Evolutionary conservation across 1,284 basidiomycete species (phyloP).

Genomic region (Naganishia albida): DNA sequence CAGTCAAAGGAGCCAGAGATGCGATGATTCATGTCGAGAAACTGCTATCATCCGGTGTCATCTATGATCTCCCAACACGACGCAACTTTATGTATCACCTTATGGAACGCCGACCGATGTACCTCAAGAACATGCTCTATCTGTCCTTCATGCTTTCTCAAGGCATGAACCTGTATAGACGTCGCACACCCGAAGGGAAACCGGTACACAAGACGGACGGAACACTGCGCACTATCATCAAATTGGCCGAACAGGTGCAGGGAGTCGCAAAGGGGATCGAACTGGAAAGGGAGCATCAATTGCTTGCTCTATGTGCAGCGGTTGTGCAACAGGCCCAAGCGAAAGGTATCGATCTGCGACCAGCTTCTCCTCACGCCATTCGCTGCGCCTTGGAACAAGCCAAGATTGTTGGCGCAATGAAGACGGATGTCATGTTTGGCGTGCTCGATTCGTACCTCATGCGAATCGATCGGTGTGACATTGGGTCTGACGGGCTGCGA

Average conservation of each 20-base stretch:
- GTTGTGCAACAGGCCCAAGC: background rate
- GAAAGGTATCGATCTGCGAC: background rate
- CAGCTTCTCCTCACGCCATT: conserved; percentile 10
- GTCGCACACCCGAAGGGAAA: conserved; percentile 16
- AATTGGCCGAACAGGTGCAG: conserved; percentile 8
- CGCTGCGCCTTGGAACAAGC: conserved; percentile 20
- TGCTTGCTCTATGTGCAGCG: conserved; percentile 1
- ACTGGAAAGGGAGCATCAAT: conserved; percentile 19
- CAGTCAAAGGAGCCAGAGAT: conserved; percentile 16
- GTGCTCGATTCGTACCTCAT: conserved; percentile 15
- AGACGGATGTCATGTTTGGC: conserved; percentile 19
- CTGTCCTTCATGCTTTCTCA: conserved; percentile 3
- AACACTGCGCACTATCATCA: conserved; percentile 5
- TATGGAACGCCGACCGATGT: background rate
- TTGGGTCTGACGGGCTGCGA: background rate
- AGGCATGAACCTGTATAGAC: conserved; percentile 2
- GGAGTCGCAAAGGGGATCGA: conserved; percentile 15
- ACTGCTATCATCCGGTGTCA: conserved; percentile 11
- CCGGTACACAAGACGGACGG: conserved; percentile 17
- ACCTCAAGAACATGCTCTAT: conserved; percentile 10
- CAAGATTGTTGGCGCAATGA: conserved; percentile 12
- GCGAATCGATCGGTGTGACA: background rate
- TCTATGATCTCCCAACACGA: conserved; percentile 7
- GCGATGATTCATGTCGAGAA: conserved; percentile 7
- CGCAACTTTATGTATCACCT: conserved; percentile 26